Evolutionary conservation across 2,329 filamentous ascomycete species (phyloP).

Genomic region (Gnomoniopsis sp.): DNA sequence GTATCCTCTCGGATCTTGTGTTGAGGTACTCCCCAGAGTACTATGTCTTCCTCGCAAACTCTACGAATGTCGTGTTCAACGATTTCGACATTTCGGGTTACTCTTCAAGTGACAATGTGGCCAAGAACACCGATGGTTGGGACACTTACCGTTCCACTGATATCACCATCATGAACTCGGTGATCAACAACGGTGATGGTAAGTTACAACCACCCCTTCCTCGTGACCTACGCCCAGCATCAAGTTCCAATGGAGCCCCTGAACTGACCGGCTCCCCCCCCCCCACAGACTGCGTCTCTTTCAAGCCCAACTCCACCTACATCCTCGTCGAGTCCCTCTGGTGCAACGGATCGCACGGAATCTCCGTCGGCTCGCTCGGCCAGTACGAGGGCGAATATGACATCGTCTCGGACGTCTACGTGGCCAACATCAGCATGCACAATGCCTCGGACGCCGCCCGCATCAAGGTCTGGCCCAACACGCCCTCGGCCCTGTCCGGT

Average conservation of each 20-base stretch:
- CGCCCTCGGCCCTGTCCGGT: slow-evolving; percentile 29
- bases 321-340: slow-evolving; percentile 64
- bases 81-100: slow-evolving; percentile 57
- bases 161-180: slow-evolving; percentile 61
- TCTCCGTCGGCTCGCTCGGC: slow-evolving; percentile 68
- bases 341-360: slow-evolving; percentile 70
- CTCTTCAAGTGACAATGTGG: slow-evolving; percentile 45
- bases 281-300: slow-evolving; percentile 60
- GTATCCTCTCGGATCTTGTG: slow-evolving; percentile 53
- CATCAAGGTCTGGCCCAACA: slow-evolving; percentile 60
- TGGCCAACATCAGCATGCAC: slow-evolving; percentile 57
- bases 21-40: slow-evolving; percentile 55
- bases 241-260: not conserved
- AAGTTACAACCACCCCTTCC: slow-evolving; percentile 10
- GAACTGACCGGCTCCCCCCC: not conserved
- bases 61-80: slow-evolving; percentile 57
- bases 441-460: slow-evolving; percentile 63
- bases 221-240: no score
- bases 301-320: slow-evolving; percentile 71
- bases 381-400: slow-evolving; percentile 63
- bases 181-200: slow-evolving; percentile 63
- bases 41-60: slow-evolving; percentile 61
- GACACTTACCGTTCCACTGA: slow-evolving; percentile 58
- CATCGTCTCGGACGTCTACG: slow-evolving; percentile 66
- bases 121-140: slow-evolving; percentile 65